phyloP scores from a whole-genome alignment of 2,329 filamentous ascomycete species.

The Phialophora chinensis region DNA sequence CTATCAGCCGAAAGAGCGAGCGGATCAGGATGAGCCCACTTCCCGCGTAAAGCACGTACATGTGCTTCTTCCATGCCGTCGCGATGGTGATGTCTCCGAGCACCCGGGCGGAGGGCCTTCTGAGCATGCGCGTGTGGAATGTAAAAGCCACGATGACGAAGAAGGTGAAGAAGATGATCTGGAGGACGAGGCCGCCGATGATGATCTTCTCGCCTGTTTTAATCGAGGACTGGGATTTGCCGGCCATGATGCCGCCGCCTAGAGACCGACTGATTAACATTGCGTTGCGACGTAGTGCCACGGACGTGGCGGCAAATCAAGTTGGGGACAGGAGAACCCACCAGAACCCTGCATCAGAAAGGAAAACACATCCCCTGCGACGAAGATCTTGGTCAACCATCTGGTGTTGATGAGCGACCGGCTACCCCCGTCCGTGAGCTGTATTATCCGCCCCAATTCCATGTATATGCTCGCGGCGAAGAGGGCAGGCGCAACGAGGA shows the following conservation, averaged over 20 bases:
- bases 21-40: conserved; percentile 43
- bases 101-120: conserved; percentile 7
- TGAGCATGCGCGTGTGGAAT: conserved; percentile 15
- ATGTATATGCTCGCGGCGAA: conserved; percentile 58
- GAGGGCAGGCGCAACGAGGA: conserved; percentile 53
- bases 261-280: neutral
- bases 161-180: conserved; percentile 58
- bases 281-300: neutral
- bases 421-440: conserved; percentile 41
- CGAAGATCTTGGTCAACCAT: conserved; percentile 49
- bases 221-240: conserved; percentile 32
- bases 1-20: conserved; percentile 43
- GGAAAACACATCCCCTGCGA: conserved; percentile 51
- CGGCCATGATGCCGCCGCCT: conserved; percentile 30
- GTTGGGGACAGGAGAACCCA: neutral
- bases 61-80: conserved; percentile 45
- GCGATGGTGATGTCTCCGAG: neutral
- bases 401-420: conserved; percentile 47
- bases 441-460: conserved; percentile 54
- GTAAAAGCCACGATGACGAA: conserved; percentile 57
- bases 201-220: conserved; percentile 53
- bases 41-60: conserved; percentile 43
- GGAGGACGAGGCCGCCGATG: conserved; percentile 51
- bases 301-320: neutral
- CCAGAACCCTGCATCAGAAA: conserved; percentile 52